These are phyloP conservation scores for Tylopilus vinaceipallidus DNA, from an alignment of 768 basidiomycete genomes.

Conservation along the genomic window DNA sequence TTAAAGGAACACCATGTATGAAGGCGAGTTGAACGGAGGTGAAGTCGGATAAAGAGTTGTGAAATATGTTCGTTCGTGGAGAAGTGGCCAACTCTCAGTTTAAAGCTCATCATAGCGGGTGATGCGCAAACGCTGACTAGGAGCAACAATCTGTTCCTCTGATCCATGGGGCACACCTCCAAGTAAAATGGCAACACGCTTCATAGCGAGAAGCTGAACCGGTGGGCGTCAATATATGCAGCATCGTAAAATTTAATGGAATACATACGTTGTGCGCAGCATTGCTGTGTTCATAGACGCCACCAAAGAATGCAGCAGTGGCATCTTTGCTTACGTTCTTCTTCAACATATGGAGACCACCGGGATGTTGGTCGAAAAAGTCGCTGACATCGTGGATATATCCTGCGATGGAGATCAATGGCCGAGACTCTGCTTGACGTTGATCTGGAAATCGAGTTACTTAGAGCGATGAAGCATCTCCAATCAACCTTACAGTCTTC, in stretches of 20 bases:
- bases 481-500: conserved; percentile 57
- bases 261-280: conserved; percentile 73
- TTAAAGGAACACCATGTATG: too few relatives aligned
- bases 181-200: conserved; percentile 8
- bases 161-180: conserved; percentile 8
- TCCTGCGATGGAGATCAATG: conserved; percentile 82
- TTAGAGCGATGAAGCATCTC: conserved; percentile 1
- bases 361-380: conserved; percentile 87
- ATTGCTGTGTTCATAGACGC: conserved; percentile 80
- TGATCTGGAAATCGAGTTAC: conserved; percentile 47
- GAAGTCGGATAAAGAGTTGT: too few relatives aligned
- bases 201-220: conserved; percentile 7
- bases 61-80: too few relatives aligned
- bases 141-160: conserved; percentile 3
- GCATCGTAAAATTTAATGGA: neutral
- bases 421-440: conserved; percentile 71
- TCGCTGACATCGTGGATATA: conserved; percentile 83
- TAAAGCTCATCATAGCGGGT: neutral
- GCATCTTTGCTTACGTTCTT: conserved; percentile 88
- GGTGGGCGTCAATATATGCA: neutral
- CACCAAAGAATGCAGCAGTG: conserved; percentile 89
- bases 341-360: conserved; percentile 74
- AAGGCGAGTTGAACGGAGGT: too few relatives aligned
- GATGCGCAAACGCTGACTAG: conserved; percentile 8
- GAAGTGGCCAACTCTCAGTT: neutral